Evolutionary conservation across 306 rosid genomes (phyloP).

Genomic region (Calophaca sinica): DNA sequence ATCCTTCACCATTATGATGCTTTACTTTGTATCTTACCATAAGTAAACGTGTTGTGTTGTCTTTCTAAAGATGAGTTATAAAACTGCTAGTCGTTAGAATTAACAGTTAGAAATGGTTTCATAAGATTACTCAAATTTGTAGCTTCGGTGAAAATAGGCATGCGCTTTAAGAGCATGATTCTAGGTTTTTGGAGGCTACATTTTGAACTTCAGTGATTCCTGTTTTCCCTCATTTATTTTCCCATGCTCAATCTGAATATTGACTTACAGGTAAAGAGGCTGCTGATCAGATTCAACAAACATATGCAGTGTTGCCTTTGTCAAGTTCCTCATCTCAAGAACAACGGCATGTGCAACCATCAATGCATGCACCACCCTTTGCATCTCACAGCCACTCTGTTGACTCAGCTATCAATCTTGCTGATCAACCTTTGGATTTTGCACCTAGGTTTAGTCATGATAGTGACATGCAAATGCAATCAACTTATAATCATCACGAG

Average conservation of each 20-base stretch:
- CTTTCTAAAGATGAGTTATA: conserved; percentile 15
- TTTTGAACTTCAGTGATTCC: conserved; percentile 24
- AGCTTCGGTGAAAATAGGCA: conserved; percentile 33
- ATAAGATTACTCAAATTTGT: not conserved
- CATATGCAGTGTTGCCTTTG: conserved; percentile 56
- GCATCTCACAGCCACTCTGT: conserved; percentile 58
- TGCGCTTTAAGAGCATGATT: conserved; percentile 19
- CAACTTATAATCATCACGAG: conserved; percentile 72
- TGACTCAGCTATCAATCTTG: conserved; percentile 63
- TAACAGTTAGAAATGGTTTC: conserved; percentile 10
- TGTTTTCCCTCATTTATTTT: conserved; percentile 29
- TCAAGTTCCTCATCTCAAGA: conserved; percentile 66
- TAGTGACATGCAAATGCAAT: conserved; percentile 58
- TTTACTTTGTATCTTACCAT: conserved; percentile 16
- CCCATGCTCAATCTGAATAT: conserved; percentile 52
- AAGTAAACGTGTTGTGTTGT: not conserved
- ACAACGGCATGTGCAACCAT: conserved; percentile 65
- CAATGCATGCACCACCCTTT: conserved; percentile 54
- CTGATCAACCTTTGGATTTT: conserved; percentile 97
- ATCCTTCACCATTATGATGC: conserved; percentile 1
- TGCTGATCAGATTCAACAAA: conserved; percentile 63
- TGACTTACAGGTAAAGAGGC: conserved; percentile 69
- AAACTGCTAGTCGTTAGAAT: conserved; percentile 27
- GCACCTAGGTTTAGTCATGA: conserved; percentile 76
- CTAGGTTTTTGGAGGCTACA: conserved; percentile 28